Percentiles rank a stretch among this genome's conserved stretches.
Conservation (phyloP, 1,139 yeast genomes). For the Arxiozyma bovina region DNA sequence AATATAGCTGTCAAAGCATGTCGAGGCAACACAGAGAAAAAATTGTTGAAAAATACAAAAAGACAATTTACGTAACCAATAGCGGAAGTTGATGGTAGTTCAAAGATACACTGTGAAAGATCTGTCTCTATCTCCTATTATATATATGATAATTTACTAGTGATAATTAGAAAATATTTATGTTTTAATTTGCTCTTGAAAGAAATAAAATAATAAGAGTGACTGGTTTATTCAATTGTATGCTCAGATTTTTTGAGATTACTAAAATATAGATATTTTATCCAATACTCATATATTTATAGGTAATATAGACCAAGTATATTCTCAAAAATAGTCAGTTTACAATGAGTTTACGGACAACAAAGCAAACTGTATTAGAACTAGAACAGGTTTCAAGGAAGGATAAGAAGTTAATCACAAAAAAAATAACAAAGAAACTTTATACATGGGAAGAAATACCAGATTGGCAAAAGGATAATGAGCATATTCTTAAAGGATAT, state of each 20-base stretch:
- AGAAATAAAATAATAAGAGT: too few relatives aligned
- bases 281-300: too few relatives aligned
- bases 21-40: not conserved
- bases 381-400: not conserved
- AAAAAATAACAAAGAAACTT: not conserved
- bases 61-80: not conserved
- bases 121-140: not conserved
- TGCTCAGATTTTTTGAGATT: not conserved
- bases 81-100: not conserved
- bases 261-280: too few relatives aligned
- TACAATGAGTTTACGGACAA: not conserved
- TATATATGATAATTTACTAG: too few relatives aligned
- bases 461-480: conserved; percentile 83
- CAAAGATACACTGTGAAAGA: not conserved
- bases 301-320: too few relatives aligned
- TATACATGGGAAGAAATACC: conserved; percentile 43
- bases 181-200: not conserved
- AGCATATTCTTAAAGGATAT: conserved; percentile 64
- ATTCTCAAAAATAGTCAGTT: too few relatives aligned
- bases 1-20: not conserved
- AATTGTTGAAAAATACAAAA: not conserved
- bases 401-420: not conserved
- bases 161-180: too few relatives aligned
- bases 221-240: too few relatives aligned
- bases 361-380: not conserved